A percentile compares a stretch with the other conserved stretches of the same genome.
These are phyloP conservation scores for Fusarium sp. DNA, from an alignment of 2,329 filamentous ascomycete species.

Conservation along the genomic window DNA sequence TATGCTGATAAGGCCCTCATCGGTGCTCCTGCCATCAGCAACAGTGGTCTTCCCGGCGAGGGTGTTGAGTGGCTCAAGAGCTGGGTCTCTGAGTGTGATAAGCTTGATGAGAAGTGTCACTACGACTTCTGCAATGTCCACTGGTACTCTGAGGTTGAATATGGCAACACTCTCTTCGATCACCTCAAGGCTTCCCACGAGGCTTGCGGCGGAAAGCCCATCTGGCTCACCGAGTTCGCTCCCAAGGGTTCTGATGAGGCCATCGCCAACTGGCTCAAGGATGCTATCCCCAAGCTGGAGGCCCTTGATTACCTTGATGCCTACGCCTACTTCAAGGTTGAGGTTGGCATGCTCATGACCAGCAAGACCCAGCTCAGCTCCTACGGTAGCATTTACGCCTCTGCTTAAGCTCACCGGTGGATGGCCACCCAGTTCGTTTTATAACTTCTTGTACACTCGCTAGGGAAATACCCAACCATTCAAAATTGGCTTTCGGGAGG, in stretches of 20 bases:
- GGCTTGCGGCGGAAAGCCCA: conserved; percentile 58
- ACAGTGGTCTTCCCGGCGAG: conserved; percentile 62
- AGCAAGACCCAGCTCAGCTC: conserved; percentile 56
- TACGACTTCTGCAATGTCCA: conserved; percentile 73
- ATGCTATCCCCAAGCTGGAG: conserved; percentile 63
- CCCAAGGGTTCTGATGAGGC: conserved; percentile 58
- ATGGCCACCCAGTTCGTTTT: conserved; percentile 37
- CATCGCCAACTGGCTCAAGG: conserved; percentile 61
- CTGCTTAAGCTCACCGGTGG: conserved; percentile 44
- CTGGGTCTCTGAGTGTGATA: conserved; percentile 65
- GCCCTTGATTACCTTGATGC: conserved; percentile 63
- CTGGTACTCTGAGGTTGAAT: conserved; percentile 69
- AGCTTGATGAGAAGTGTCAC: conserved; percentile 57
- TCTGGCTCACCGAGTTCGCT: conserved; percentile 77
- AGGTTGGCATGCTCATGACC: conserved; percentile 57
- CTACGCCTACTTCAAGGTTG: conserved; percentile 70
- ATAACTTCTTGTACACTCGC: conserved; percentile 55
- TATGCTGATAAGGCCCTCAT: conserved; percentile 67
- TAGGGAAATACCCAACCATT: conserved; percentile 51
- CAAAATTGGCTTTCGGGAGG: conserved; percentile 43
- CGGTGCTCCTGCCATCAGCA: conserved; percentile 71
- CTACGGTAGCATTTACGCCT: conserved; percentile 64
- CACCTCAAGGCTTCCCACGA: conserved; percentile 64
- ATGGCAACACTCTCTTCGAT: conserved; percentile 63
- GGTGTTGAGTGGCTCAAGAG: conserved; percentile 68